Conservation (phyloP, 176 grass and related monocot species). For the Triticum turgidum region DNA sequence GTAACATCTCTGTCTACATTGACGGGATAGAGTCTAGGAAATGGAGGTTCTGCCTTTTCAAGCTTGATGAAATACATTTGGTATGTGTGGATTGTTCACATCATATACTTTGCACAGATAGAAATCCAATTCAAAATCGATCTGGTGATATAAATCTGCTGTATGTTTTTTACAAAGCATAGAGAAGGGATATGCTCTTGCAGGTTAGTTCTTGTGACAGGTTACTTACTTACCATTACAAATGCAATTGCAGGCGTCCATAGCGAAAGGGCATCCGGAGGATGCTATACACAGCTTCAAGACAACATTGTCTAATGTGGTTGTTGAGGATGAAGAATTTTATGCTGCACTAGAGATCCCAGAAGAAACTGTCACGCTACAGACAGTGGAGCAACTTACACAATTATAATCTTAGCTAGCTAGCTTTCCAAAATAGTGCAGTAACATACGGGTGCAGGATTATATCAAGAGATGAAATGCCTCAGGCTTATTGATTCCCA, state of each 20-base stretch:
- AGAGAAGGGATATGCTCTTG: neutral
- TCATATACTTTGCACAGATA: neutral
- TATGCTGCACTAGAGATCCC: constrained; percentile 14
- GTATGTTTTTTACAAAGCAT: neutral
- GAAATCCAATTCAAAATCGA: neutral
- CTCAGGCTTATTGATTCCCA: neutral
- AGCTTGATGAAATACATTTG: constrained; percentile 42
- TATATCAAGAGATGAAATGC: neutral
- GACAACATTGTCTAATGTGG: constrained; percentile 21
- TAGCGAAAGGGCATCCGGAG: constrained; percentile 60
- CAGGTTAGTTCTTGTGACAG: neutral
- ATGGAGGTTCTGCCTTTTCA: constrained; percentile 55
- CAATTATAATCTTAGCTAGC: neutral
- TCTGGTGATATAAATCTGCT: neutral
- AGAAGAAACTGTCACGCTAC: constrained; percentile 45
- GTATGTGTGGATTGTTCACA: neutral
- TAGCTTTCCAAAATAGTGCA: neutral
- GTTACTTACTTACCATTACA: neutral
- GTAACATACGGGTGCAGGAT: neutral
- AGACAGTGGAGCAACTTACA: constrained; percentile 47
- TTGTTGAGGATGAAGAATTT: constrained; percentile 33
- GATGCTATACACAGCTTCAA: constrained; percentile 48
- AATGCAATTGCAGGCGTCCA: constrained; percentile 53
- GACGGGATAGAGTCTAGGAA: constrained; percentile 54
- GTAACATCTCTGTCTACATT: constrained; percentile 49